Base-by-base conservation (phyloP, 73 alveolate species). In the Uronychia setigera region DNA sequence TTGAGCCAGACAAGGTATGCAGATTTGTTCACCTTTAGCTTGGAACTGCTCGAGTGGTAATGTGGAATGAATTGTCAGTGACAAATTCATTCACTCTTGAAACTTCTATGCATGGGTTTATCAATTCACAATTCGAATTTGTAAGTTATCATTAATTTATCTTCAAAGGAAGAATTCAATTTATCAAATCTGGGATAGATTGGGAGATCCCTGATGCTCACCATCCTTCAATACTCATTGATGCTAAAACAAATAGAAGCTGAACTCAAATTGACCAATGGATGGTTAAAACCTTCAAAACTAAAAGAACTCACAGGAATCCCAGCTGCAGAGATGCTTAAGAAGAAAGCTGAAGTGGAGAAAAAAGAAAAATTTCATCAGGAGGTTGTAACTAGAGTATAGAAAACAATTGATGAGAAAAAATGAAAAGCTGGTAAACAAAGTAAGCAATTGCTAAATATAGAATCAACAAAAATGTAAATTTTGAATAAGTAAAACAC, bases 11-110 rank as follows among this genome's bases (percentile, higher is more conserved):
- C 59, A 91, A 91, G 59, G 91, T 76, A 31, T 11, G 67, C 5
- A 46, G 67, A 5, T 19, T 11, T 46, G n/a, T n/a, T n/a, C n/a
- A 80, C 26, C 30, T 60, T 46, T 59, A 87, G 79, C 81, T 80
- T 26, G 82, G 82, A 32, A 87, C 93, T 27, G 93, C 93, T 1
- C 59, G 93, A 75, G 93, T 87, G 26, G 93, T 87, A 0, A 29
- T 80, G 79, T 87, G 93, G 93, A 87, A 87, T 80, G 93, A 87
- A 32, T 58, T 87, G 26, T 59, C 75, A 77, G 74, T 88, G n/a
- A 88, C 91, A 13, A 88, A 88, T 57, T 57, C 85, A 35, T 88
- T 82, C 82, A 82, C 90, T 33, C 84, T 82, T 5, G 91, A 88
- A 33, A 78, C 76, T 9, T 88, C 90, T 9, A 26, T 88, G 35